Conservation (phyloP, 1,284 basidiomycete genomes). For the Puccinia triticina region DNA sequence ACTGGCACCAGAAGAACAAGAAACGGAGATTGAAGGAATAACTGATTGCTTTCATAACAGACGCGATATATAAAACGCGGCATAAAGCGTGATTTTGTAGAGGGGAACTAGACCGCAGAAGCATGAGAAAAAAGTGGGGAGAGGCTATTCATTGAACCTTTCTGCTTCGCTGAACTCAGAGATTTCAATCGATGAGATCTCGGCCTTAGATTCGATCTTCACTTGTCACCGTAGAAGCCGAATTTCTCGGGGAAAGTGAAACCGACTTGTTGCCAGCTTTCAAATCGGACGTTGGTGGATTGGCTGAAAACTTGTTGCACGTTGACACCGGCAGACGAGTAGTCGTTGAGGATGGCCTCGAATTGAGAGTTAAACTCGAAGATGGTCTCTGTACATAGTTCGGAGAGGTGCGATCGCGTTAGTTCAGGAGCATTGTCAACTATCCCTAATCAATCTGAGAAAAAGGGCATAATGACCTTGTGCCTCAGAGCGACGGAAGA, state of each 20-base stretch:
- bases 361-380: conserved; percentile 33
- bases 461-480: not conserved
- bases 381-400: conserved; percentile 22
- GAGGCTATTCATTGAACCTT: not conserved
- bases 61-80: not conserved
- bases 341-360: conserved; percentile 18
- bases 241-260: conserved; percentile 30
- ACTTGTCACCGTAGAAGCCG: conserved; percentile 8
- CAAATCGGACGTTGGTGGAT: not conserved
- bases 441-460: not conserved
- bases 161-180: not conserved
- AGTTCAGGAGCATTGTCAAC: not conserved
- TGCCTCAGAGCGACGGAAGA: not conserved
- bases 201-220: not conserved
- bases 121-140: not conserved
- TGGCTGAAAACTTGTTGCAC: conserved; percentile 19
- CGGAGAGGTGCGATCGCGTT: not conserved
- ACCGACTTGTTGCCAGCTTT: conserved; percentile 17
- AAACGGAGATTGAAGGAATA: not conserved
- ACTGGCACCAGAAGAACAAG: not conserved
- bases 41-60: not conserved
- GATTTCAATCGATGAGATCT: conserved; percentile 9
- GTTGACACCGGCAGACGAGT: conserved; percentile 15
- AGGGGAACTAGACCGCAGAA: not conserved
- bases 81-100: not conserved